These are phyloP conservation scores for Fomitopsis serialis DNA, from an alignment of 768 basidiomycete species.

Conservation along the genomic window DNA sequence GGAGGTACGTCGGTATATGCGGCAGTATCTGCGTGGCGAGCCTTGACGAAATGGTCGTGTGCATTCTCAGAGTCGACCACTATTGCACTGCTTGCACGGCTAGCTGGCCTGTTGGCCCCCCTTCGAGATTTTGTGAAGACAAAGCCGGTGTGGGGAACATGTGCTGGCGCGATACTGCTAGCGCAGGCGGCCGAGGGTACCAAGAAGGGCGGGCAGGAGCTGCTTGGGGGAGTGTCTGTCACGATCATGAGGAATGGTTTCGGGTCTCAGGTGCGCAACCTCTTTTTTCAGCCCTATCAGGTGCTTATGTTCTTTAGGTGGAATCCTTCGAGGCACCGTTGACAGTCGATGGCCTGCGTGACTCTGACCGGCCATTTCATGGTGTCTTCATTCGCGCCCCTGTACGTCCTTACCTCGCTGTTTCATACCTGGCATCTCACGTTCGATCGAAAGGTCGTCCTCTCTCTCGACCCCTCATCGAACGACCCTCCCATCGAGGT, in stretches of 20 bases:
- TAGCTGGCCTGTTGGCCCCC: constrained; percentile 76
- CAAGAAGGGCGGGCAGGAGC: constrained; percentile 85
- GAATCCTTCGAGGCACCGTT: constrained; percentile 89
- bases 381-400: constrained; percentile 96
- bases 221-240: constrained; percentile 76
- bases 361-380: constrained; percentile 59
- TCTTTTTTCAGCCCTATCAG: background rate
- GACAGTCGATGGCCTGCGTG: constrained; percentile 52
- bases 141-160: constrained; percentile 92
- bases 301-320: constrained; percentile 41
- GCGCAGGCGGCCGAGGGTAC: constrained; percentile 67
- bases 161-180: constrained; percentile 90
- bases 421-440: background rate
- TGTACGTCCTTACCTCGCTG: constrained; percentile 34
- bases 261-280: constrained; percentile 74
- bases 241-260: constrained; percentile 86
- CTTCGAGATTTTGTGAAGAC: constrained; percentile 63
- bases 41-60: background rate
- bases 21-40: background rate
- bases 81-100: constrained; percentile 71
- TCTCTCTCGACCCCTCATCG: constrained; percentile 40
- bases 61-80: constrained; percentile 80
- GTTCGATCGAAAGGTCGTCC: constrained; percentile 50
- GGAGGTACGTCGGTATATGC: constrained; percentile 49
- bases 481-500: constrained; percentile 59